Evolutionary conservation across 192 early-diverging fungal species (phyloP).

Genomic region (Chytriomyces confervae): DNA sequence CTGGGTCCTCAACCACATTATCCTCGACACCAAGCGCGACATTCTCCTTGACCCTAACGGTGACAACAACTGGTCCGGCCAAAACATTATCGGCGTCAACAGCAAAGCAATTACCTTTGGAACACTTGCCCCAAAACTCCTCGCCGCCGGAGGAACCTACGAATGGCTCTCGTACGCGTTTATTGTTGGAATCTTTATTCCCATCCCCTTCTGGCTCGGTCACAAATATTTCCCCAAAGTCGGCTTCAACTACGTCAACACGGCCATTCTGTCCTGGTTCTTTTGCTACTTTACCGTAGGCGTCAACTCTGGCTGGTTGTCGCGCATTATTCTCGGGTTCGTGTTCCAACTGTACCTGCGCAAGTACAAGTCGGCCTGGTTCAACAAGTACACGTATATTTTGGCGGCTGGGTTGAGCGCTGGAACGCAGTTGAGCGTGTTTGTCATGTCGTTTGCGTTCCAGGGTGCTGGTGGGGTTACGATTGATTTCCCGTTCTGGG

Average conservation of each 20-base stretch:
- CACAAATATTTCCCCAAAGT: slow-evolving; percentile 65
- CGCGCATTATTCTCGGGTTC: slow-evolving; percentile 60
- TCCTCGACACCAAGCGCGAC: slow-evolving; percentile 14
- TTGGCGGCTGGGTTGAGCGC: slow-evolving; percentile 61
- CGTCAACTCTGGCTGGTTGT: slow-evolving; percentile 21
- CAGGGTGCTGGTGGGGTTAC: neutral
- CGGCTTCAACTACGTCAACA: slow-evolving; percentile 73
- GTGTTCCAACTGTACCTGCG: slow-evolving; percentile 76
- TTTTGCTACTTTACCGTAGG: slow-evolving; percentile 51
- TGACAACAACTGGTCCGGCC: slow-evolving; percentile 71
- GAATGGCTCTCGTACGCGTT: slow-evolving; percentile 48
- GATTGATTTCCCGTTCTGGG: slow-evolving; percentile 21
- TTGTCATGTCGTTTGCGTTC: slow-evolving; percentile 10
- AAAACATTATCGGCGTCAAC: slow-evolving; percentile 64
- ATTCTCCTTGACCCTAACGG: slow-evolving; percentile 39
- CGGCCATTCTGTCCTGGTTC: slow-evolving; percentile 67
- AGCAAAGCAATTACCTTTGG: slow-evolving; percentile 83
- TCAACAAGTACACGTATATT: slow-evolving; percentile 62
- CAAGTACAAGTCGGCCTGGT: slow-evolving; percentile 68
- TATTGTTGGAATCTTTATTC: slow-evolving; percentile 57
- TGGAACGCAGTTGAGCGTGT: slow-evolving; percentile 32
- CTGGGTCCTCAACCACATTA: slow-evolving; percentile 21
- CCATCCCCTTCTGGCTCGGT: slow-evolving; percentile 72
- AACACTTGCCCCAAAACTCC: slow-evolving; percentile 59
- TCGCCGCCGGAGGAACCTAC: slow-evolving; percentile 68